Evolutionary conservation across 306 rosid genomes (phyloP).

Genomic region (Astragalus glycyphyllos): DNA sequence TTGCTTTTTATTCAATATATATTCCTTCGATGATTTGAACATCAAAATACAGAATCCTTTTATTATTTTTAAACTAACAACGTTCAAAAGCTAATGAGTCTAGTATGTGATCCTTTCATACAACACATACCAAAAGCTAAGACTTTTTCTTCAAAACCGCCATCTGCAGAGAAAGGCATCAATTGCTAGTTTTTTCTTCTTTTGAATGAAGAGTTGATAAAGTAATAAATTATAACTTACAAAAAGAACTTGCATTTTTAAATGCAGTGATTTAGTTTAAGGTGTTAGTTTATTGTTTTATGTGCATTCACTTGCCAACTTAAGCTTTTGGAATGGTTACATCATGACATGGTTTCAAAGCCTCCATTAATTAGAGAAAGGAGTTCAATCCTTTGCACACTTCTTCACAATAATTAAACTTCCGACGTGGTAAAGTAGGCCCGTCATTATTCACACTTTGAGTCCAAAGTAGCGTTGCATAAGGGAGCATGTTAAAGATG

Average conservation of each 20-base stretch:
- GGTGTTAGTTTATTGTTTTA: background rate
- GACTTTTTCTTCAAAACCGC: background rate
- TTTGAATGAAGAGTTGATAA: background rate
- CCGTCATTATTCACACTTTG: background rate
- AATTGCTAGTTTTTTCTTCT: too few species aligned
- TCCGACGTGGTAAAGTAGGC: background rate
- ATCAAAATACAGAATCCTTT: background rate
- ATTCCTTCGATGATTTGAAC: conserved; percentile 9
- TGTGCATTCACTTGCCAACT: background rate
- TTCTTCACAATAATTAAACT: background rate
- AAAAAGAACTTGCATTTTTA: conserved; percentile 3
- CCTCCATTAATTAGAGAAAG: background rate
- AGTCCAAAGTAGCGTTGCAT: background rate
- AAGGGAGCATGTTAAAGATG: background rate
- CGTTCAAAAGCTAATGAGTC: background rate
- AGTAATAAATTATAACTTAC: background rate
- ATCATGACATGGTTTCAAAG: background rate
- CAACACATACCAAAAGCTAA: background rate
- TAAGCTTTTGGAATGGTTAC: background rate
- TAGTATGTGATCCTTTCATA: conserved; percentile 9
- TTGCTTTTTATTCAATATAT: background rate
- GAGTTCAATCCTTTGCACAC: background rate
- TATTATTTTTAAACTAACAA: background rate
- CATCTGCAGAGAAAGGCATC: too few species aligned
- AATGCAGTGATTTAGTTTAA: background rate